These are phyloP conservation scores for Talaromyces stipitatus DNA, from an alignment of 495 filamentous ascomycete species.

Conservation along the genomic window DNA sequence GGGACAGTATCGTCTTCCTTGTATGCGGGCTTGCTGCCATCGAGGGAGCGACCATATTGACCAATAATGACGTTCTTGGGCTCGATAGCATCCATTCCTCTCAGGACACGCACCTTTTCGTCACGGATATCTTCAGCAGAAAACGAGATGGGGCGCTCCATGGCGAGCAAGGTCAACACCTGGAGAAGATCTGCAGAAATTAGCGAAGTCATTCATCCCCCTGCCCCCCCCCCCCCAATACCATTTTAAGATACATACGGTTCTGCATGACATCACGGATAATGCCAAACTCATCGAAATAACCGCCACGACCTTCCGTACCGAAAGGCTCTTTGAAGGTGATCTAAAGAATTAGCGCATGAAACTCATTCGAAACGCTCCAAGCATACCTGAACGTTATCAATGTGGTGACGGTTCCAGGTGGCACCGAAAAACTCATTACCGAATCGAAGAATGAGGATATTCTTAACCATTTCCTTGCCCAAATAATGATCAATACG, in stretches of 20 bases:
- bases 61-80: constrained; percentile 99
- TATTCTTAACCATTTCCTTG: constrained; percentile 99
- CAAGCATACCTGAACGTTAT: constrained; percentile 68
- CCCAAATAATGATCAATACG: constrained; percentile 99
- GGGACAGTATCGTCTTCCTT: constrained; percentile 99
- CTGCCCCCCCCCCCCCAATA: no score
- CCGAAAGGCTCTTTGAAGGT: constrained; percentile 99
- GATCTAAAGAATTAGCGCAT: constrained; percentile 44
- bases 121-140: constrained; percentile 97
- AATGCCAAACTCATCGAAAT: constrained; percentile 99
- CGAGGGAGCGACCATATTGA: constrained; percentile 93
- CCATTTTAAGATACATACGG: constrained; percentile 39
- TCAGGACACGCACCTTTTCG: constrained; percentile 95
- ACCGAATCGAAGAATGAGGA: constrained; percentile 94
- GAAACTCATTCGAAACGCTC: not conserved
- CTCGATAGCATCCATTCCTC: constrained; percentile 90
- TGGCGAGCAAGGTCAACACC: constrained; percentile 90
- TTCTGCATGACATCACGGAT: constrained; percentile 99
- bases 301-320: constrained; percentile 97
- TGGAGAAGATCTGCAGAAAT: constrained; percentile 68
- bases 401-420: constrained; percentile 99
- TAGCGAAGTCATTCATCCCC: no score
- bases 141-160: constrained; percentile 98
- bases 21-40: constrained; percentile 95
- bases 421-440: constrained; percentile 99